These are phyloP conservation scores for Trichoderma orchidacearum DNA, from an alignment of 495 filamentous ascomycete genomes.

Conservation along the genomic window DNA sequence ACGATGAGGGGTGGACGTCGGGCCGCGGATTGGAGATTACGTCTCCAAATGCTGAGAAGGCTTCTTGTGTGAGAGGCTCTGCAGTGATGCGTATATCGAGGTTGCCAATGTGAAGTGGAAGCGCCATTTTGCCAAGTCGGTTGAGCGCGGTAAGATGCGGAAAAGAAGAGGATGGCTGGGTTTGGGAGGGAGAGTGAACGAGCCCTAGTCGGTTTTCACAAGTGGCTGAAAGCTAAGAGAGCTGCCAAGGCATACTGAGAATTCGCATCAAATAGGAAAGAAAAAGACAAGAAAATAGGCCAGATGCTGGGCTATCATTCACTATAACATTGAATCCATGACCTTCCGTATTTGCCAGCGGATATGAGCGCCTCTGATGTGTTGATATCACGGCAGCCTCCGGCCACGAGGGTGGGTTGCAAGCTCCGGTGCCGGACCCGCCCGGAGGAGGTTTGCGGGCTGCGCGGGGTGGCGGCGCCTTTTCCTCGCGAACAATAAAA, in stretches of 20 bases:
- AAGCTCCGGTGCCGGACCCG: neutral
- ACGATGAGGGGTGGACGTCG: slow-evolving; percentile 23
- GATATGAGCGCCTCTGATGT: too few relatives aligned
- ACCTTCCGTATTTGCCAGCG: too few relatives aligned
- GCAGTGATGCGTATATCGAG: slow-evolving; percentile 24
- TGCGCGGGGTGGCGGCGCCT: neutral
- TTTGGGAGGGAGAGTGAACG: neutral
- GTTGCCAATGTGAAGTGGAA: slow-evolving; percentile 7
- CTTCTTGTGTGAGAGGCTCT: slow-evolving; percentile 44
- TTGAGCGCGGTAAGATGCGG: neutral
- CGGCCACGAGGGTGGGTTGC: neutral
- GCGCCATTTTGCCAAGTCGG: slow-evolving; percentile 11
- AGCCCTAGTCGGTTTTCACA: too few relatives aligned
- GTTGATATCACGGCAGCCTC: neutral
- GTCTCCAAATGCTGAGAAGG: slow-evolving; percentile 73
- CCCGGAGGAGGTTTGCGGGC: neutral
- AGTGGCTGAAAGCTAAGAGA: too few relatives aligned
- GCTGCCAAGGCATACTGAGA: too few relatives aligned
- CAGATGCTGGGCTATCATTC: too few relatives aligned
- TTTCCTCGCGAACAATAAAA: neutral
- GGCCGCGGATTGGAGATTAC: slow-evolving; percentile 62
- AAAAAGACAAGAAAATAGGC: too few relatives aligned
- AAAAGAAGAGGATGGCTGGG: neutral
- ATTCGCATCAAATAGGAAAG: too few relatives aligned
- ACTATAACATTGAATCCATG: too few relatives aligned